Conservation (phyloP, 202 grass and related monocot species). For the Digitaria exilis region DNA sequence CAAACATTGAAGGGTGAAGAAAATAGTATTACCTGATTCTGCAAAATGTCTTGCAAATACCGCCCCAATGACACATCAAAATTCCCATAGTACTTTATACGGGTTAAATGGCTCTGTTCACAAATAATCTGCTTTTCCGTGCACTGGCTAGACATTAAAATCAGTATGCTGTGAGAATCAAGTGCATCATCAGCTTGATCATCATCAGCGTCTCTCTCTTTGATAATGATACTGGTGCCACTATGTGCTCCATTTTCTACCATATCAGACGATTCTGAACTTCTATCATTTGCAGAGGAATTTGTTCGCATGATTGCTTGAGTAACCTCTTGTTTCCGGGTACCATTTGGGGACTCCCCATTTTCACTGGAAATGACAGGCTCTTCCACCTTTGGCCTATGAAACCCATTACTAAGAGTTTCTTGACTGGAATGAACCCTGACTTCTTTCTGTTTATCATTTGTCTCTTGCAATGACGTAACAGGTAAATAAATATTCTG, state of each 20-base stretch:
- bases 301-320: conserved; percentile 32
- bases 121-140: conserved; percentile 69
- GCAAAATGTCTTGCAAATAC: conserved; percentile 86
- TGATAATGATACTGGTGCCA: conserved; percentile 42
- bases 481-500: conserved; percentile 69
- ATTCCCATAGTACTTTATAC: conserved; percentile 95
- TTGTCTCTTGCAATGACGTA: conserved; percentile 50
- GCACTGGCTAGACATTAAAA: conserved; percentile 87
- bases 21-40: conserved; percentile 68
- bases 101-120: conserved; percentile 77
- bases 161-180: conserved; percentile 86
- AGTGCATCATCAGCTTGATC: conserved; percentile 61
- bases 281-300: conserved; percentile 27
- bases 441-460: conserved; percentile 51
- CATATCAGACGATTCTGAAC: conserved; percentile 14
- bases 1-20: conserved; percentile 20
- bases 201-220: conserved; percentile 49
- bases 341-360: conserved; percentile 21
- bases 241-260: conserved; percentile 41
- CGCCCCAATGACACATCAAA: conserved; percentile 89
- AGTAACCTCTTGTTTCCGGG: conserved; percentile 38
- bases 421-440: conserved; percentile 36
- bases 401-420: conserved; percentile 47
- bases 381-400: conserved; percentile 42
- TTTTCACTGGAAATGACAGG: conserved; percentile 51